Percentiles rank a stretch among this genome's conserved stretches.
Conservation (phyloP, 169 alveolate genomes). For the Cryptosporidium andersoni region DNA sequence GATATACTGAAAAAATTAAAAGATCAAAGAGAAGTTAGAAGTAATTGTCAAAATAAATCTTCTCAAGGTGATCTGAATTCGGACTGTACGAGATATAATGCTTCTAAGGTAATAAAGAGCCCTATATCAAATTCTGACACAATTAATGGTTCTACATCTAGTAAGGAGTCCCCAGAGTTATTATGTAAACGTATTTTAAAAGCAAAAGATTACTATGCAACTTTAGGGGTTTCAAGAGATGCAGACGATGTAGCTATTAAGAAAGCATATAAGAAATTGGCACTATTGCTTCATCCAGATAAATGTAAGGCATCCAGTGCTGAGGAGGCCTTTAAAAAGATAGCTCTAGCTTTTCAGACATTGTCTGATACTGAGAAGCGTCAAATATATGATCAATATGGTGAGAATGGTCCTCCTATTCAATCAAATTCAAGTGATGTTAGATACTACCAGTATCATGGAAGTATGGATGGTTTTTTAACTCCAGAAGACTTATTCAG, state of each 20-base stretch:
- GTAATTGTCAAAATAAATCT: neutral
- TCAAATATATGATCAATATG: conserved; percentile 85
- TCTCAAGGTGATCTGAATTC: neutral
- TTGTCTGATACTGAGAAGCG: conserved; percentile 88
- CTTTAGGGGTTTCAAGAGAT: conserved; percentile 86
- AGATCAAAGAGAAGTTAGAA: neutral
- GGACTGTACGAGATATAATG: neutral
- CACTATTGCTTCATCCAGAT: conserved; percentile 96
- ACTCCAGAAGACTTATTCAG: conserved; percentile 83
- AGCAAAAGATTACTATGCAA: conserved; percentile 88
- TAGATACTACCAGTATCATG: conserved; percentile 77
- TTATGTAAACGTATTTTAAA: conserved; percentile 82
- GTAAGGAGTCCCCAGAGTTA: conserved; percentile 28
- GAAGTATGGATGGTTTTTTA: conserved; percentile 76
- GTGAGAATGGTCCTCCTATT: conserved; percentile 73
- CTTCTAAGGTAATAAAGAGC: neutral
- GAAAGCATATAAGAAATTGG: conserved; percentile 93
- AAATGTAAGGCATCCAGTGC: conserved; percentile 93
- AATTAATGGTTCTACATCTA: neutral
- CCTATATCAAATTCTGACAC: conserved; percentile 7
- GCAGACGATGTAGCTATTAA: conserved; percentile 89
- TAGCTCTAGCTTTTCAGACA: conserved; percentile 91
- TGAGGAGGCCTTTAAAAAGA: conserved; percentile 93
- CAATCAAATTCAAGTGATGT: conserved; percentile 67
- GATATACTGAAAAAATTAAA: conserved; percentile 50